These are phyloP conservation scores for Cercospora berteroae DNA, from an alignment of 2,329 filamentous ascomycete species.

Conservation along the genomic window DNA sequence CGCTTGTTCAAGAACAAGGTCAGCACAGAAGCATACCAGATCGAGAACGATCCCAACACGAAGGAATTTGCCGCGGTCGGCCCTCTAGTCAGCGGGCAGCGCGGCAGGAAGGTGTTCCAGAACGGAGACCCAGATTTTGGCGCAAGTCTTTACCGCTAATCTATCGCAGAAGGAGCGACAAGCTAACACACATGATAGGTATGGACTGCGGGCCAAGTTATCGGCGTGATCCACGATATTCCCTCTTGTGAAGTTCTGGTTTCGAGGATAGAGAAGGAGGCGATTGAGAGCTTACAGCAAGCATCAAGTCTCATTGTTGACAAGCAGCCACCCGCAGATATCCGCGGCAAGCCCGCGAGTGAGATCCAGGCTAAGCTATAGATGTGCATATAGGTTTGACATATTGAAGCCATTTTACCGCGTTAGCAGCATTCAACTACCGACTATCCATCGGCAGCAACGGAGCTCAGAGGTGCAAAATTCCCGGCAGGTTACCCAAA, in stretches of 20 bases:
- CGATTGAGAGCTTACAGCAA: conserved; percentile 43
- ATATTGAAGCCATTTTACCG: background rate
- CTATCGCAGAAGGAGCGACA: background rate
- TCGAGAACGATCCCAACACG: conserved; percentile 77
- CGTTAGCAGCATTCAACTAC: background rate
- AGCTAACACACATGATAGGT: conserved; percentile 57
- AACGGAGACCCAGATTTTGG: conserved; percentile 90
- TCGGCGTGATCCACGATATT: conserved; percentile 58
- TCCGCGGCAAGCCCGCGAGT: conserved; percentile 32
- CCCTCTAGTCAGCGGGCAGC: conserved; percentile 82
- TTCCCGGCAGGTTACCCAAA: background rate
- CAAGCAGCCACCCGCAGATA: conserved; percentile 36
- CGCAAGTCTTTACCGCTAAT: conserved; percentile 54
- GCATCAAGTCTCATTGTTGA: conserved; percentile 42
- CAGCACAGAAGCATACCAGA: conserved; percentile 71
- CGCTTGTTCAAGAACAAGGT: conserved; percentile 90
- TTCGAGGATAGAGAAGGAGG: conserved; percentile 48
- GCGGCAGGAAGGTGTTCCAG: conserved; percentile 85
- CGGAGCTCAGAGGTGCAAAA: background rate
- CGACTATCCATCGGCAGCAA: background rate
- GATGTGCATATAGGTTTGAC: conserved; percentile 10
- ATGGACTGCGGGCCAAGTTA: conserved; percentile 96
- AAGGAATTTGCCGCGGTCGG: conserved; percentile 90
- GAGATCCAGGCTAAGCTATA: conserved; percentile 28
- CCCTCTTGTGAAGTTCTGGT: conserved; percentile 50